Base-by-base conservation (phyloP, 2,329 filamentous ascomycete species). In the Meredithiella fracta region DNA sequence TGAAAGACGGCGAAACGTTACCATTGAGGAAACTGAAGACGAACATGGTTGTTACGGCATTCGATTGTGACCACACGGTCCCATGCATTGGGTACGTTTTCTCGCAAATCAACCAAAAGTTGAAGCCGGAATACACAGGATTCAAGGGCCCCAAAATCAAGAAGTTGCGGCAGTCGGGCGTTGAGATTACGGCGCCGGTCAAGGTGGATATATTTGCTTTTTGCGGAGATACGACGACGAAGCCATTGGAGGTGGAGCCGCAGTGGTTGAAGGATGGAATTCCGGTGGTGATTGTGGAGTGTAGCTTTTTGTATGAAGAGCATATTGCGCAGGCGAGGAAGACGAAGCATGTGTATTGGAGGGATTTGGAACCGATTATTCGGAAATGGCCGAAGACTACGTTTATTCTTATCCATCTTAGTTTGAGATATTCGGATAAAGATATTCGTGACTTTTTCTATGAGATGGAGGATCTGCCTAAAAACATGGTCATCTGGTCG, bases 81-180 rank as follows among this genome's bases (percentile, higher is more conserved):
- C 72, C 73, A 1, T 73, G 69, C 56, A 62, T 75, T 1, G 72
- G 72, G 34, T 75, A 74, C 63, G 64, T 75, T 58, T 74, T 75
- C 63, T 63, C 61, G 29, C 63, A 63, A 9, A 67, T 67, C 1
- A 70, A 68, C 1, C 64, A 66, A 42, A 68, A 67, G 50, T 66
- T 75, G 8, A 66, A 63, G 54, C 63, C 66, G 1, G 67, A 72
- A 55, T 72, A 69, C 63, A 59, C 60, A 0, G 62, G 63, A 8
- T 65, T 68, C 0, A 42, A 66, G 1, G 70, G 70, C 1, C 58
- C 62, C 1, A 65, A 71, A 54, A 63, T 75, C 31, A 68, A 66
- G 53, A 59, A 59, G 1, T 65, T 74, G 17, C 67, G 71, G 6
- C 61, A 67, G 34, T 60, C 66, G 0, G 70, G 70, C 2, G 63